A percentile compares a stretch with the other conserved stretches of the same genome.
phyloP scores from a whole-genome alignment of 345 rosid genomes.

The Carallia brachiata region DNA sequence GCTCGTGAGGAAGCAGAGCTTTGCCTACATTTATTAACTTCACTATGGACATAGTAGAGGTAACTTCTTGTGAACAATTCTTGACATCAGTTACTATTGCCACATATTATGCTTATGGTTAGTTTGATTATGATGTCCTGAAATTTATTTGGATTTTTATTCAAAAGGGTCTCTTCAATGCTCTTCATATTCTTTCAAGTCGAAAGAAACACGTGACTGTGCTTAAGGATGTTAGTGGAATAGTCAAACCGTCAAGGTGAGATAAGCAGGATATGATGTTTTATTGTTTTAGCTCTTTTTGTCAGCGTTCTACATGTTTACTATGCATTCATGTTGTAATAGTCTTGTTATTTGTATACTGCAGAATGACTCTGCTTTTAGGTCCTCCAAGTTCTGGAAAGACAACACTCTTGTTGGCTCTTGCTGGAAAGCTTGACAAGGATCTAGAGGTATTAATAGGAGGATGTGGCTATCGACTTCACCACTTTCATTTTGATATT shows the following conservation, averaged over 20 bases:
- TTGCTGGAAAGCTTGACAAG: slow-evolving; percentile 71
- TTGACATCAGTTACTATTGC: background rate
- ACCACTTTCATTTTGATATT: background rate
- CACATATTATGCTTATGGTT: background rate
- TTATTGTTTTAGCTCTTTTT: background rate
- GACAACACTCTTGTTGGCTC: slow-evolving; percentile 73
- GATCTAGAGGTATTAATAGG: slow-evolving; percentile 42
- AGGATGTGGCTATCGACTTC: background rate
- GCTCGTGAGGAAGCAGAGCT: slow-evolving; percentile 65
- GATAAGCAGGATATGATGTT: too few relatives aligned
- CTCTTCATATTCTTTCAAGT: slow-evolving; percentile 40
- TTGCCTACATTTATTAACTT: slow-evolving; percentile 60
- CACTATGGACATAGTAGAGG: slow-evolving; percentile 47
- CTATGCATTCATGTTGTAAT: background rate
- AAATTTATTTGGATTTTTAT: background rate
- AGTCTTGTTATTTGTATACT: background rate
- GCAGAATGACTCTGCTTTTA: slow-evolving; percentile 72
- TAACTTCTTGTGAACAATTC: slow-evolving; percentile 13
- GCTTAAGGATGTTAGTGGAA: slow-evolving; percentile 66
- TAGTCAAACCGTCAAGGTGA: slow-evolving; percentile 70
- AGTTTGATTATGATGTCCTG: background rate
- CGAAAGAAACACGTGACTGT: slow-evolving; percentile 51
- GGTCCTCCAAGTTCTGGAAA: slow-evolving; percentile 92
- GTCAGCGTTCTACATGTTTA: background rate
- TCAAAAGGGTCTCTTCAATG: slow-evolving; percentile 29